These are phyloP conservation scores for Candida vartiovaarae DNA, from an alignment of 805 yeast genomes.

Conservation along the genomic window DNA sequence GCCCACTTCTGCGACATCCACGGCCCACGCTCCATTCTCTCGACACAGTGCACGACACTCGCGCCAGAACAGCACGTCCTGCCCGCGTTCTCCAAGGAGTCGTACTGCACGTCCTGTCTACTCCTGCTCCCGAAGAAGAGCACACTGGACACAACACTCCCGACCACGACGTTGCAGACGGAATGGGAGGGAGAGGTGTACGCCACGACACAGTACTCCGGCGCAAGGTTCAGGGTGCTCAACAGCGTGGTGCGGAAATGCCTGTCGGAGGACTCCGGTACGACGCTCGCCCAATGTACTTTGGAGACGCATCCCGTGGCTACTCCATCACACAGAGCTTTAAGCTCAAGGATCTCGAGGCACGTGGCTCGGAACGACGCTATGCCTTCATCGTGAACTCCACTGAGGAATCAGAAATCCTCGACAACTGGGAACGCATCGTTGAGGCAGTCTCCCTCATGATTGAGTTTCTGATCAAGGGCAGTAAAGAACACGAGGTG, in stretches of 20 bases:
- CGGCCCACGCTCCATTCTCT: conserved; percentile 61
- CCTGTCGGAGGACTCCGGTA: conserved; percentile 62
- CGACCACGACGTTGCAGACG: conserved; percentile 24
- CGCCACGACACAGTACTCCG: conserved; percentile 57
- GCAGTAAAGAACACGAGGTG: conserved; percentile 23
- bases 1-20: conserved; percentile 78
- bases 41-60: conserved; percentile 42
- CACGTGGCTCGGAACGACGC: conserved; percentile 69
- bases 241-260: conserved; percentile 56
- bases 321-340: conserved; percentile 53
- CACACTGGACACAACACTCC: not conserved
- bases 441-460: conserved; percentile 33
- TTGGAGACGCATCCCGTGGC: conserved; percentile 57
- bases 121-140: conserved; percentile 39
- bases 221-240: conserved; percentile 44
- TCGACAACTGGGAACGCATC: conserved; percentile 50
- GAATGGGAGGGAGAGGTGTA: conserved; percentile 21
- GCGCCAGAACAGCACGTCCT: conserved; percentile 22
- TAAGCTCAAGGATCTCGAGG: conserved; percentile 55
- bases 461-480: conserved; percentile 32
- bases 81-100: conserved; percentile 35
- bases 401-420: conserved; percentile 44
- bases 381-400: conserved; percentile 53
- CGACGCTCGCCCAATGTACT: conserved; percentile 51
- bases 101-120: conserved; percentile 57